Conservation (phyloP, 805 yeast species). For the Ogataea trehalophila region DNA sequence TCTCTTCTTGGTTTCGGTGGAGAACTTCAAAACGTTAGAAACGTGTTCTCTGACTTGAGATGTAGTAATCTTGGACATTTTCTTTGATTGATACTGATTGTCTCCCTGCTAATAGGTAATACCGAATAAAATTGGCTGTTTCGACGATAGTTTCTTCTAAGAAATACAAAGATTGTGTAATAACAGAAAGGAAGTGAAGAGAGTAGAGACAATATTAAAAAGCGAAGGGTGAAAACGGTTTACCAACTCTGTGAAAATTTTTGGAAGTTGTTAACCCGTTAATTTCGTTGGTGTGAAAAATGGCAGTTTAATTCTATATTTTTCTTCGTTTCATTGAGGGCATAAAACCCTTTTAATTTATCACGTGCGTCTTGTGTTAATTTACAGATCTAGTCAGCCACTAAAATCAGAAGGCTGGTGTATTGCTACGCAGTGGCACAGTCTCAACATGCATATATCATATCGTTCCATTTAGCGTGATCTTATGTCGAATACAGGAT, state of each 20-base stretch:
- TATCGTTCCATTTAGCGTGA: too few relatives aligned
- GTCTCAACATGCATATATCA: background rate
- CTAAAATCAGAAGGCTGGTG: background rate
- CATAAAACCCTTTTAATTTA: conserved; percentile 5
- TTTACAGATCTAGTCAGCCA: background rate
- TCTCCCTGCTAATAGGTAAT: conserved; percentile 67
- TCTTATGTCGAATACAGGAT: too few relatives aligned
- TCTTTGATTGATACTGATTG: conserved; percentile 35
- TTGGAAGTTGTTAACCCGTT: background rate
- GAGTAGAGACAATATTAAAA: background rate
- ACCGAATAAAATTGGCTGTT: conserved; percentile 35
- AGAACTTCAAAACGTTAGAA: conserved; percentile 82
- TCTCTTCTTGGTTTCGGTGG: conserved; percentile 98
- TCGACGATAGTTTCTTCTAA: conserved; percentile 39
- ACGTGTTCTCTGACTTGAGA: conserved; percentile 97
- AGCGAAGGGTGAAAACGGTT: background rate
- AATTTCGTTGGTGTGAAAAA: too few relatives aligned
- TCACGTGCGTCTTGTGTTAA: too few relatives aligned
- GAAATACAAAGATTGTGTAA: background rate
- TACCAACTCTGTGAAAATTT: background rate
- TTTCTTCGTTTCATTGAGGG: background rate
- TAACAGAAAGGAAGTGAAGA: background rate
- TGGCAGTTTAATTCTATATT: too few relatives aligned
- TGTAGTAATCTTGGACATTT: conserved; percentile 85
- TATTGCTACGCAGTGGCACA: background rate